Base-by-base conservation (phyloP, 345 rosid species). In the Carallia pectinifolia region DNA sequence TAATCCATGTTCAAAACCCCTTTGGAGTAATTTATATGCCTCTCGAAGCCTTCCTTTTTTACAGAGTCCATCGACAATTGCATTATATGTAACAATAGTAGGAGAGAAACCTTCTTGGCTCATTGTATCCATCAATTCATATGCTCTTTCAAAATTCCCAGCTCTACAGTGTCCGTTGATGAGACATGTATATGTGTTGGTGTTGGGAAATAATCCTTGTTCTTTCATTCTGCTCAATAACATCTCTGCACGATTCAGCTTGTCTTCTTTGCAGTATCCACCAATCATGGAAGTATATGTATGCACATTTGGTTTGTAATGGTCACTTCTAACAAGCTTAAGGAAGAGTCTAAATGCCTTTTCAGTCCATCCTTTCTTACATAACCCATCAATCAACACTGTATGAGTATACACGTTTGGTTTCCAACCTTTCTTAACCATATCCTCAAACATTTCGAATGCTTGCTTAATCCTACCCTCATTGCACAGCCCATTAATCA, bases 291-390 rank as follows among this genome's bases (percentile, higher is more conserved):
- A 82, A 66, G 94, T 88, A 74, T 91, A 91, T 0, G 94, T 88
- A 81, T 83, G 86, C 58, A 84, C 94, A 76, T 93, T 93, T 0
- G 88, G 96, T 77, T 88, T 89, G 82, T 93, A 86, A 71, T 44
- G 79, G 53, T 88, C 90, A 73, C 93, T 93, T 69, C 88, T 85
- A 67, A 89, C 90, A 17, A 89, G 93, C 86, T 91, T 91, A 76
- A 94, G 77, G 48, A 94, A 94, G 75, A 91, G 69, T 71, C 97
- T 88, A 69, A 91, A 94, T 47, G 93, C 97, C 81, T 87, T 93
- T 64, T 93, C 98, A 6, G 90, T 94, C 98, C 96, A 91, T 9
- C 96, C 89, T 72, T 89, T 91, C 86, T 84, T 91, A 78, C 98
- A 91, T 54, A 94, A 74, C 59, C 96, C 97, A 60, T 94, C 91